These are phyloP conservation scores for Candida neerlandica DNA, from an alignment of 1,139 yeast genomes.

Conservation along the genomic window DNA sequence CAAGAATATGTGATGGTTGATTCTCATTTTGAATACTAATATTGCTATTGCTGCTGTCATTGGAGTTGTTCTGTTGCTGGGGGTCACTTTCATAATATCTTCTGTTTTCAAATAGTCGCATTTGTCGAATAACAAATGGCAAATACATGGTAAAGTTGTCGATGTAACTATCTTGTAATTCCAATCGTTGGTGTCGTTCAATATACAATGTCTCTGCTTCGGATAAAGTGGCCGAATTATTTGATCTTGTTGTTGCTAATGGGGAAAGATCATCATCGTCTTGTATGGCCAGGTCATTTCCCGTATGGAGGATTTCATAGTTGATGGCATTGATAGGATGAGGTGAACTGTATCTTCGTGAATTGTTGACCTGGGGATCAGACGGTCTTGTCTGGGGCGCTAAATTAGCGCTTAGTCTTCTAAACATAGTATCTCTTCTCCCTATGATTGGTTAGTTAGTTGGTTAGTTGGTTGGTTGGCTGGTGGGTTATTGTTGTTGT, in stretches of 20 bases:
- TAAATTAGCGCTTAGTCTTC: conserved; percentile 10
- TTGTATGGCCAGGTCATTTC: not conserved
- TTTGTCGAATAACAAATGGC: conserved; percentile 38
- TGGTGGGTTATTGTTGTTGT: not conserved
- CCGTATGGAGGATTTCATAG: conserved; percentile 10
- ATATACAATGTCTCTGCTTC: conserved; percentile 29
- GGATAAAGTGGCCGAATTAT: conserved; percentile 20
- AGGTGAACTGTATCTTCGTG: conserved; percentile 12
- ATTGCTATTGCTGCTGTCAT: not conserved
- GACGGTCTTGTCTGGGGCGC: not conserved
- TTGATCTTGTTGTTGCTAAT: conserved; percentile 6
- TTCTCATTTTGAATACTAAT: conserved; percentile 5
- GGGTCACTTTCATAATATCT: not conserved
- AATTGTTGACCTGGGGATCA: not conserved
- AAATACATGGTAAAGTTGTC: conserved; percentile 43
- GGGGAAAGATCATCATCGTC: conserved; percentile 4
- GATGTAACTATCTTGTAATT: conserved; percentile 37
- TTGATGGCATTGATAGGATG: conserved; percentile 3
- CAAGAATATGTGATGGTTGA: not conserved
- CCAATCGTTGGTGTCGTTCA: conserved; percentile 25
- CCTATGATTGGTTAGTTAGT: too few relatives aligned
- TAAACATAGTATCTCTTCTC: conserved; percentile 9
- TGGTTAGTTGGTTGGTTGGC: too few relatives aligned
- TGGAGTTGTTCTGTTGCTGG: not conserved
- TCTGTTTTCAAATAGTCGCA: conserved; percentile 21